Conservation (phyloP, 2,329 filamentous ascomycete genomes). For the Uncinocarpus reesii region DNA sequence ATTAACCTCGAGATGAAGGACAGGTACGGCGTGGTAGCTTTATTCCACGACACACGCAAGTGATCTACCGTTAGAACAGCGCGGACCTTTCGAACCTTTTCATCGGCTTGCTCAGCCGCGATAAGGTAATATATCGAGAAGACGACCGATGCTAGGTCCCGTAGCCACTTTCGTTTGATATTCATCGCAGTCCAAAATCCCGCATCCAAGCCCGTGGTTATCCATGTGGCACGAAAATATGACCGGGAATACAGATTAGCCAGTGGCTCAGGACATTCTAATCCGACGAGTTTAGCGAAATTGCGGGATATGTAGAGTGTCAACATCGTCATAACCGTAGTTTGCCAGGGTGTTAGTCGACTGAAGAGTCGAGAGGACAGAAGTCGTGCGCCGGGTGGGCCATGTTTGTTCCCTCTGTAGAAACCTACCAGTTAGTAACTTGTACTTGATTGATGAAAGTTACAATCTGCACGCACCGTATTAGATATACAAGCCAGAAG, state of each 20-base stretch:
- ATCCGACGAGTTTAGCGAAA: constrained; percentile 80
- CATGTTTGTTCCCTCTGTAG: constrained; percentile 71
- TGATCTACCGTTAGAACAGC: constrained; percentile 83
- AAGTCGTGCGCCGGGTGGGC: constrained; percentile 62
- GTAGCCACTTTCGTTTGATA: constrained; percentile 66
- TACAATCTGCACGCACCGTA: constrained; percentile 45
- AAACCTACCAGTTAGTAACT: background rate
- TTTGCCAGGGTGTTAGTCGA: constrained; percentile 79
- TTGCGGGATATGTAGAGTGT: constrained; percentile 88
- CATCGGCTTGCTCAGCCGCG: constrained; percentile 85
- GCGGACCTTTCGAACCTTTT: constrained; percentile 87
- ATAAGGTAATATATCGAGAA: constrained; percentile 88
- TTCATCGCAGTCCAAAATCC: constrained; percentile 99
- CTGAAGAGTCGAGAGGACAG: constrained; percentile 62
- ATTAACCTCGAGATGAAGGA: constrained; percentile 59
- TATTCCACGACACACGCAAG: constrained; percentile 88
- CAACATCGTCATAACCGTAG: constrained; percentile 72
- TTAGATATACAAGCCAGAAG: constrained; percentile 81
- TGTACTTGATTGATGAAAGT: background rate
- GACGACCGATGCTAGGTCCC: constrained; percentile 69
- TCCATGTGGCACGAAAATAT: constrained; percentile 95
- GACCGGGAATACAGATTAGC: constrained; percentile 85
- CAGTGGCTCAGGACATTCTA: constrained; percentile 86
- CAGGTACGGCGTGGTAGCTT: constrained; percentile 79
- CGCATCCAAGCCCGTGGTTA: constrained; percentile 85